Conservation (phyloP, 768 basidiomycete species). For the Trametes coccinea region DNA sequence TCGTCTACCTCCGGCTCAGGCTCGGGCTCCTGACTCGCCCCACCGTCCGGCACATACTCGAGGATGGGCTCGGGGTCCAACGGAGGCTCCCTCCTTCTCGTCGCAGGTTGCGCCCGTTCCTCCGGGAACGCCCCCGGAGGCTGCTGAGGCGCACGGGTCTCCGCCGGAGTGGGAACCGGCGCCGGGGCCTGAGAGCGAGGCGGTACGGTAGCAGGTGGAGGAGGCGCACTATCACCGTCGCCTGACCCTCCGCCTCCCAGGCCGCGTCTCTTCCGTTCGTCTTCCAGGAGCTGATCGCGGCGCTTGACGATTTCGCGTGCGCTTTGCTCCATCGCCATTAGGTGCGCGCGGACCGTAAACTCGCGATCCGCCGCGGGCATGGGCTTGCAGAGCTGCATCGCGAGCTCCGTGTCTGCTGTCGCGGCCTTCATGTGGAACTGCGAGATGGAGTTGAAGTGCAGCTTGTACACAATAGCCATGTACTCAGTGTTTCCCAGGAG, state of each 20-base stretch:
- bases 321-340: slow-evolving; percentile 19
- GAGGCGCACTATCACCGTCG: slow-evolving; percentile 8
- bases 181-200: not conserved
- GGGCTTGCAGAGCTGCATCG: slow-evolving; percentile 24
- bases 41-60: slow-evolving; percentile 2
- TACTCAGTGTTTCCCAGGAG: slow-evolving; percentile 37
- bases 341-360: slow-evolving; percentile 15
- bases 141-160: not conserved
- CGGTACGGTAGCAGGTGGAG: not conserved
- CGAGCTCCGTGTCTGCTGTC: slow-evolving; percentile 59
- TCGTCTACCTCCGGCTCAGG: slow-evolving; percentile 18
- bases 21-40: slow-evolving; percentile 2
- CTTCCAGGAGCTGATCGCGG: slow-evolving; percentile 3
- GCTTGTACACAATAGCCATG: slow-evolving; percentile 47
- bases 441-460: slow-evolving; percentile 44
- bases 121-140: slow-evolving; percentile 20
- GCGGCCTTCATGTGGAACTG: slow-evolving; percentile 43
- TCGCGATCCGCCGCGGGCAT: slow-evolving; percentile 13
- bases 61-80: slow-evolving; percentile 8
- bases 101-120: slow-evolving; percentile 4
- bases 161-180: too few relatives aligned
- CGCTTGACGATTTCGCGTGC: slow-evolving; percentile 15
- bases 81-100: not conserved
- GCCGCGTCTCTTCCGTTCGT: slow-evolving; percentile 9
- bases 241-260: not conserved